Conservation (phyloP, 371 early-diverging fungal species). For the Haplosporangium sp. region DNA sequence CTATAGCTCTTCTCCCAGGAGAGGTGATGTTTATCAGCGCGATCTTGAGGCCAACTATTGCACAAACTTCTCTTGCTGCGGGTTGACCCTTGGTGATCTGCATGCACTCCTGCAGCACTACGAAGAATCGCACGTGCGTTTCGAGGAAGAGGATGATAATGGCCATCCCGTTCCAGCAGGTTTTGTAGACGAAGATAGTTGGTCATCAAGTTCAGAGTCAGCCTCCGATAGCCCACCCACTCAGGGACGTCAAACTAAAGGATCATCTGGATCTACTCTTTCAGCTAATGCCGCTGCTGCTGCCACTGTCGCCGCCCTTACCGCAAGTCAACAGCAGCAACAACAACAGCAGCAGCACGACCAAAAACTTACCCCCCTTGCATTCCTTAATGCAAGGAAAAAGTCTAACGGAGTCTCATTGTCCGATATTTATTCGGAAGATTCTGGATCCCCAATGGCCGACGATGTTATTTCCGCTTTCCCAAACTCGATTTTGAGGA, state of each 20-base stretch:
- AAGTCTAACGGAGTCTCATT: slow-evolving; percentile 44
- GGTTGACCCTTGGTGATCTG: slow-evolving; percentile 80
- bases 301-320: slow-evolving; percentile 44
- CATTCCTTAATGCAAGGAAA: slow-evolving; percentile 38
- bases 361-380: slow-evolving; percentile 45
- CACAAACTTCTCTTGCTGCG: slow-evolving; percentile 94
- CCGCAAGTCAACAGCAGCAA: slow-evolving; percentile 30
- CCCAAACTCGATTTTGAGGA: slow-evolving; percentile 44
- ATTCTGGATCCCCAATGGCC: slow-evolving; percentile 12
- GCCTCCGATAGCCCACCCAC: slow-evolving; percentile 18
- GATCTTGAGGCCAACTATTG: slow-evolving; percentile 89
- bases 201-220: slow-evolving; percentile 45
- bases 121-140: slow-evolving; percentile 91
- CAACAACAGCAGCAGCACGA: slow-evolving; percentile 30
- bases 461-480: slow-evolving; percentile 45
- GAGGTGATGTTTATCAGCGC: slow-evolving; percentile 79
- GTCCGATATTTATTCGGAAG: slow-evolving; percentile 48
- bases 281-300: slow-evolving; percentile 44
- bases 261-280: slow-evolving; percentile 8
- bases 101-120: slow-evolving; percentile 94
- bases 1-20: slow-evolving; percentile 48
- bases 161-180: slow-evolving; percentile 51
- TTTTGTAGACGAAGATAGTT: slow-evolving; percentile 55
- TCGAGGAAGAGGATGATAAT: slow-evolving; percentile 80
- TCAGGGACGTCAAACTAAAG: slow-evolving; percentile 12